These are phyloP conservation scores for Hyaloscypha variabilis DNA, from an alignment of 495 filamentous ascomycete species.

Conservation along the genomic window DNA sequence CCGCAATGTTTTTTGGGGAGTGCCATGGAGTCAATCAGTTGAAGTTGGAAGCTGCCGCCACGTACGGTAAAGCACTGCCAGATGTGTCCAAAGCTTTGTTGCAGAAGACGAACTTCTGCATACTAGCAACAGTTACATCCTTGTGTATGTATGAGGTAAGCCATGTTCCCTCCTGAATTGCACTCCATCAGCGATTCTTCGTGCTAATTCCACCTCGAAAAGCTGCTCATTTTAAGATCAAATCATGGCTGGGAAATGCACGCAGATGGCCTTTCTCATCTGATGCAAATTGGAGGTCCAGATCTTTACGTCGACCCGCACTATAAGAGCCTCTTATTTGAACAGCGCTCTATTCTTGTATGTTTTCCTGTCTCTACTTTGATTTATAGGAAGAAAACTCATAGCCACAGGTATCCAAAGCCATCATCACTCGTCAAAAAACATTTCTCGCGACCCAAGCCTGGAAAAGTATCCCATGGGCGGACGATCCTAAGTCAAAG, in stretches of 20 bases:
- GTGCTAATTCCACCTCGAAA: conserved; percentile 7
- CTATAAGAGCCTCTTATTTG: conserved; percentile 11
- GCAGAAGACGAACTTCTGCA: background rate
- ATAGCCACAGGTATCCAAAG: conserved; percentile 6
- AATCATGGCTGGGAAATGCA: conserved; percentile 4
- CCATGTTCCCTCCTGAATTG: background rate
- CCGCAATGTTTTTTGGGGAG: conserved; percentile 6
- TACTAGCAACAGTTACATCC: conserved; percentile 7
- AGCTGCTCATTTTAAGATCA: no score
- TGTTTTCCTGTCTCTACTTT: no score
- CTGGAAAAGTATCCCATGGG: conserved; percentile 16
- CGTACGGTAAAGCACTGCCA: conserved; percentile 5
- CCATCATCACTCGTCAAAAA: conserved; percentile 7
- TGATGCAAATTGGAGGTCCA: conserved; percentile 12
- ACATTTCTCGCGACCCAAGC: conserved; percentile 5
- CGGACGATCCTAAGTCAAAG: conserved; percentile 11
- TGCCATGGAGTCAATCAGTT: background rate
- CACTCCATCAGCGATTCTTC: background rate
- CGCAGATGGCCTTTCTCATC: conserved; percentile 1
- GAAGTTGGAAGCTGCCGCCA: background rate
- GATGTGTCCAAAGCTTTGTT: background rate
- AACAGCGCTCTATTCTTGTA: conserved; percentile 14
- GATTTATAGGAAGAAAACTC: background rate
- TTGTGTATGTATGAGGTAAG: conserved; percentile 14
- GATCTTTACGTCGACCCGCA: background rate